Evolutionary conservation across 2,329 filamentous ascomycete genomes (phyloP), one percentile per base, ranked within the genome.

Genomic region (Colletotrichum orchidophilum): DNA sequence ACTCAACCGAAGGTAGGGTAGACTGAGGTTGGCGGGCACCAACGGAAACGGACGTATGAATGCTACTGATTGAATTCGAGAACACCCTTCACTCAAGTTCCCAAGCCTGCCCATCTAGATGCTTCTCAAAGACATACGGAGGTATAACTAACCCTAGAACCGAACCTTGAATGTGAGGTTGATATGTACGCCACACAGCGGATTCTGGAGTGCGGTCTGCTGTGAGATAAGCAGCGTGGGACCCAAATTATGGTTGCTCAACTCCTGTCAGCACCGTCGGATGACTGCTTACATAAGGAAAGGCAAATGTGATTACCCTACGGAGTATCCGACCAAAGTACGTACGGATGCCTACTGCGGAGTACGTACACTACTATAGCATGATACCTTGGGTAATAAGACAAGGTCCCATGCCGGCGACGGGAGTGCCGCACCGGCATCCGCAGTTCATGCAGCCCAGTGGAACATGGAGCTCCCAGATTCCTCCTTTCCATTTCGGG

Each of bases 381-480:
- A n/a, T n/a, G 29, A 18, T n/a, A 18, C 39, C 39, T 46, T 46
- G n/a, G 18, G 39, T 46, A 46, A 46, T 6, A 18, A 15, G 39
- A n/a, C 39, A 15, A 46, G 18, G 39, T 46, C 39, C 39, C 39
- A 46, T 46, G 18, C 31, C 21, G 26, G 26, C 29, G 52, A 62
- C 35, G 50, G 64, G 50, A 29, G 29, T 49, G 50, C 31, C 31
- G 54, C 49, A 52, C 58, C 57, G 50, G 50, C 52, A 35, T 57
- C 29, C 52, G 39, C 27, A 29, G 11, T 50, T 35, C 35, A 67
- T 67, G 59, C 66, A 58, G 60, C 27, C 31, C 24, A n/a, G 60
- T 58, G 60, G 66, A 68, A 68, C 60, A 24, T 58, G 24, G 39
- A 64, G 52, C 42, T 58, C 58, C 66, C 61, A 50, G 52, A 18